These are phyloP conservation scores for Syzygium aqueum DNA, from an alignment of 345 rosid species.

Conservation along the genomic window DNA sequence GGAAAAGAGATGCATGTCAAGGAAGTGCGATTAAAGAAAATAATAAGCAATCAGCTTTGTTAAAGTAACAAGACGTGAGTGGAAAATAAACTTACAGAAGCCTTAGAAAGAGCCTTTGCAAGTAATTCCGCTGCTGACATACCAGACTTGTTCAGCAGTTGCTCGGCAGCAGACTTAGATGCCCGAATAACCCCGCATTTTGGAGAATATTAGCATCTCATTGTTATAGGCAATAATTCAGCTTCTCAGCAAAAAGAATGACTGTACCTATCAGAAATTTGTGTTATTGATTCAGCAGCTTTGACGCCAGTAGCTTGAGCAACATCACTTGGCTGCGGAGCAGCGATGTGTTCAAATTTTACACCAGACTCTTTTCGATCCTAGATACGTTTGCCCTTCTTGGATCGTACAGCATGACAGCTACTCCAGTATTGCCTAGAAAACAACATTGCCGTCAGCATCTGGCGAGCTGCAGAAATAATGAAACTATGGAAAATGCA, in stretches of 20 bases:
- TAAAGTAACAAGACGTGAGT: too few relatives aligned
- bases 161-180: slow-evolving; percentile 70
- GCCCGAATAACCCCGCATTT: slow-evolving; percentile 80
- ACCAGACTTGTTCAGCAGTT: slow-evolving; percentile 58
- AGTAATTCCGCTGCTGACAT: slow-evolving; percentile 75
- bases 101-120: slow-evolving; percentile 89
- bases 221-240: neutral
- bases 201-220: neutral
- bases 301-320: slow-evolving; percentile 75
- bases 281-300: slow-evolving; percentile 61
- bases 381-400: slow-evolving; percentile 59
- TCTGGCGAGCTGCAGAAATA: neutral
- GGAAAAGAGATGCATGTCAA: neutral
- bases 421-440: slow-evolving; percentile 87
- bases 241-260: neutral
- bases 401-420: slow-evolving; percentile 91
- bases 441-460: neutral
- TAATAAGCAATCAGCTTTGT: neutral
- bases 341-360: slow-evolving; percentile 75
- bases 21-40: neutral
- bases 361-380: slow-evolving; percentile 86
- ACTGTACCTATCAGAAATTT: slow-evolving; percentile 84
- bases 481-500: neutral
- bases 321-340: slow-evolving; percentile 73
- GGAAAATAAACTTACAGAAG: slow-evolving; percentile 29